phyloP scores from a whole-genome alignment of 2,329 filamentous ascomycete genomes.

The Monilinia fructicola region DNA sequence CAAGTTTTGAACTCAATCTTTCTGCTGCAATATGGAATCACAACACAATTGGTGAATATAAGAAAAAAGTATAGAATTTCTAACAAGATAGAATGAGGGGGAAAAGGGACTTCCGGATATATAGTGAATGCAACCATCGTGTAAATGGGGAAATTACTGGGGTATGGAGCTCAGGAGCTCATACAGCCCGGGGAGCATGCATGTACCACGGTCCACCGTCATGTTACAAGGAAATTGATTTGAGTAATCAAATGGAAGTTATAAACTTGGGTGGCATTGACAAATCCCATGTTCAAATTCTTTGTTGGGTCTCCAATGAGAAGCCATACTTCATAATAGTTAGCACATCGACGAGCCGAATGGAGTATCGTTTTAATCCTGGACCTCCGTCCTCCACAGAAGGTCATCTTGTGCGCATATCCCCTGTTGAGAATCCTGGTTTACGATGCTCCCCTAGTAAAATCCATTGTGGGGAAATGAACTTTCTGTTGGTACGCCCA shows the following conservation, averaged over 20 bases:
- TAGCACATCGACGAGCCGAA: background rate
- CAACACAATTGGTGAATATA: background rate
- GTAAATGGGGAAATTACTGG: background rate
- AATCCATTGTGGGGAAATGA: constrained; percentile 15
- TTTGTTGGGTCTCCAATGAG: constrained; percentile 10
- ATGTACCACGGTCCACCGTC: constrained; percentile 2
- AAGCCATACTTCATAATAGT: background rate
- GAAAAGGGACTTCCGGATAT: background rate
- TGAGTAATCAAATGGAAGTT: background rate
- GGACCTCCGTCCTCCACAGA: background rate
- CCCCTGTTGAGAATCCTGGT: too few relatives aligned
- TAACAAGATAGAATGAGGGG: background rate
- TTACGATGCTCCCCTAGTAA: too few relatives aligned
- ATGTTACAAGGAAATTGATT: background rate
- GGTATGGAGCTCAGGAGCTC: constrained; percentile 6
- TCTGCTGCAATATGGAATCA: background rate
- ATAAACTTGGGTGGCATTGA: background rate
- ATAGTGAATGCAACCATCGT: constrained; percentile 9
- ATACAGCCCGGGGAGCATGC: constrained; percentile 7
- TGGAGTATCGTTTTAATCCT: constrained; percentile 11
- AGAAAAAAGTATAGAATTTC: background rate
- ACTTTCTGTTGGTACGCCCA: background rate
- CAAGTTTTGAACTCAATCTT: background rate
- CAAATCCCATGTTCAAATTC: constrained; percentile 1
- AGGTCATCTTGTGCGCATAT: too few relatives aligned